phyloP scores from a whole-genome alignment of 2,329 filamentous ascomycete genomes.

The Hymenoscyphus albidus region DNA sequence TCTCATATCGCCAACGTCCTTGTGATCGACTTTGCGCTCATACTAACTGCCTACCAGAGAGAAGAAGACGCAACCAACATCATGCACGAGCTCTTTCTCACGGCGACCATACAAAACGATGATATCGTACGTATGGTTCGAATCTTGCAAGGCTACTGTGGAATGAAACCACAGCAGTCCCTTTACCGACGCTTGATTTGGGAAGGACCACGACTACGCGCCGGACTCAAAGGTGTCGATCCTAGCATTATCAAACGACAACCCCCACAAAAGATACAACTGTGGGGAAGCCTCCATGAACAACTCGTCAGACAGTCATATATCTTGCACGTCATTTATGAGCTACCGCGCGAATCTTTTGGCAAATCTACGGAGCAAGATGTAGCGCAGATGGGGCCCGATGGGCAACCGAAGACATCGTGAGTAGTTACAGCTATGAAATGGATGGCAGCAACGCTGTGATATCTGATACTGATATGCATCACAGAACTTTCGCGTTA shows the following conservation, averaged over 20 bases:
- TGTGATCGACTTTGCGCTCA: background rate
- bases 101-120: constrained; percentile 47
- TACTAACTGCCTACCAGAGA: background rate
- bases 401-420: constrained; percentile 10
- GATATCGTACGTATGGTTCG: constrained; percentile 48
- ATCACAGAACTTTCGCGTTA: background rate
- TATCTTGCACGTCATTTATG: constrained; percentile 52
- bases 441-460: background rate
- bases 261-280: constrained; percentile 16
- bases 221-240: constrained; percentile 28
- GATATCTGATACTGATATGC: background rate
- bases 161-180: constrained; percentile 49
- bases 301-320: constrained; percentile 55
- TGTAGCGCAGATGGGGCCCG: background rate
- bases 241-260: constrained; percentile 21
- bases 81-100: constrained; percentile 60
- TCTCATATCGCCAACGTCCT: background rate
- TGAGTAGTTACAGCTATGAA: constrained; percentile 12
- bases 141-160: constrained; percentile 54
- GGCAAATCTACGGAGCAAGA: constrained; percentile 35
- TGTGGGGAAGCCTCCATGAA: constrained; percentile 53
- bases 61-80: constrained; percentile 35
- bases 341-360: constrained; percentile 49
- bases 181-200: constrained; percentile 52
- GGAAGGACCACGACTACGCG: constrained; percentile 41